These are phyloP conservation scores for Gastrolobium villosum DNA, from an alignment of 306 rosid genomes.

Conservation along the genomic window DNA sequence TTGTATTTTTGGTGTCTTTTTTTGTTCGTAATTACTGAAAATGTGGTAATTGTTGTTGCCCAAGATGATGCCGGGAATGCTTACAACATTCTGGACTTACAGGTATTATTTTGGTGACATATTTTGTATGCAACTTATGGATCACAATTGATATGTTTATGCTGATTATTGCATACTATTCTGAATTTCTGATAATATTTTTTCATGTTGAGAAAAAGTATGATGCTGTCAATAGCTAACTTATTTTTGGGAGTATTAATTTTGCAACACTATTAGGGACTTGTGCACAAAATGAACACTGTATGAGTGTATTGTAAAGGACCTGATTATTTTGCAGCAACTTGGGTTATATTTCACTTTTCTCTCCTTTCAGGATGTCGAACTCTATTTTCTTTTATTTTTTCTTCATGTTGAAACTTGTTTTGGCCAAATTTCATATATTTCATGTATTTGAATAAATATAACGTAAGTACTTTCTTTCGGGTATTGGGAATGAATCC, in stretches of 20 bases:
- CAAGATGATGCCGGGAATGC: slow-evolving; percentile 85
- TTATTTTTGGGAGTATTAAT: slow-evolving; percentile 6
- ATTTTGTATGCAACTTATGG: background rate
- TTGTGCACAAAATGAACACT: slow-evolving; percentile 21
- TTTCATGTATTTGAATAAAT: too few relatives aligned
- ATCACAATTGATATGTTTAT: slow-evolving; percentile 33
- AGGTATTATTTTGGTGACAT: slow-evolving; percentile 60
- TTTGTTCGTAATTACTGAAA: too few relatives aligned
- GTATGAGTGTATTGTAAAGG: slow-evolving; percentile 2
- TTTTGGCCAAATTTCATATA: too few relatives aligned
- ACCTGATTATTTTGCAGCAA: slow-evolving; percentile 17
- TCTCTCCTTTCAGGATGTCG: slow-evolving; percentile 20
- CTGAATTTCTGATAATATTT: background rate
- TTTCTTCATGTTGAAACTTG: background rate
- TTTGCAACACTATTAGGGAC: slow-evolving; percentile 16
- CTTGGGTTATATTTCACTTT: slow-evolving; percentile 9
- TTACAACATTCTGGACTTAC: slow-evolving; percentile 86
- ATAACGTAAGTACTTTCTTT: too few relatives aligned
- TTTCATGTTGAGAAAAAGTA: slow-evolving; percentile 29
- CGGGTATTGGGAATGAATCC: too few relatives aligned
- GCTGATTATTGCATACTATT: background rate
- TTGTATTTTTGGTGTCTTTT: too few relatives aligned
- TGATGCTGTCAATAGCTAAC: slow-evolving; percentile 16
- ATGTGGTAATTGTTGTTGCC: slow-evolving; percentile 14
- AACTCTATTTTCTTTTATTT: background rate